Conservation (phyloP, 1,284 basidiomycete species). For the Cryptococcus amylolentus region DNA sequence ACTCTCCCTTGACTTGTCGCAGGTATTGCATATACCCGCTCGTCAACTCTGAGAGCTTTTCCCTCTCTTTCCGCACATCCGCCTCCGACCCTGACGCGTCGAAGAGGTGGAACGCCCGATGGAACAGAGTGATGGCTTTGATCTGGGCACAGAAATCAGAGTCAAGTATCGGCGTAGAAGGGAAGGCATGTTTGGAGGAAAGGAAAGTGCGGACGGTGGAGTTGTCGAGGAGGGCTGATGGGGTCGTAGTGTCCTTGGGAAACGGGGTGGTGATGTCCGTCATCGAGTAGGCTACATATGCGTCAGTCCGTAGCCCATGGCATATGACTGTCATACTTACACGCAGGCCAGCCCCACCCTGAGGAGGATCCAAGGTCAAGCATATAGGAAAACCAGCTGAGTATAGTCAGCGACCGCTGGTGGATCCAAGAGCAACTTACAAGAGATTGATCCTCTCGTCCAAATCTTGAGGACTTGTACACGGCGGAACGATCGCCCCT, state of each 20-base stretch:
- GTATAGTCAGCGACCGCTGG: neutral
- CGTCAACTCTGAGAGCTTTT: slow-evolving; percentile 19
- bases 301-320: neutral
- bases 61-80: slow-evolving; percentile 15
- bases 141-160: slow-evolving; percentile 12
- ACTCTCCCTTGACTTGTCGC: slow-evolving; percentile 7
- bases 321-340: slow-evolving; percentile 9
- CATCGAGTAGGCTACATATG: slow-evolving; percentile 20
- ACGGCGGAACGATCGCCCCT: slow-evolving; percentile 23
- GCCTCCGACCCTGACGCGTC: slow-evolving; percentile 12
- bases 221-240: slow-evolving; percentile 19
- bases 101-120: slow-evolving; percentile 19
- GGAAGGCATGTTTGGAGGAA: slow-evolving; percentile 3
- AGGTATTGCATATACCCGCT: slow-evolving; percentile 24
- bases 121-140: slow-evolving; percentile 27
- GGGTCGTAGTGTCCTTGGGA: slow-evolving; percentile 27
- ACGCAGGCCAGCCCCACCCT: slow-evolving; percentile 25
- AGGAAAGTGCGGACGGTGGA: slow-evolving; percentile 26
- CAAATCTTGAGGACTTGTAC: slow-evolving; percentile 20
- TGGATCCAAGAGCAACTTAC: slow-evolving; percentile 22
- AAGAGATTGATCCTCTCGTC: slow-evolving; percentile 41
- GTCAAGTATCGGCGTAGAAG: slow-evolving; percentile 14
- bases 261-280: slow-evolving; percentile 45
- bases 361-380: slow-evolving; percentile 18
- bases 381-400: slow-evolving; percentile 41